phyloP scores from a whole-genome alignment of 805 yeast genomes.

The Candida dendrica region DNA sequence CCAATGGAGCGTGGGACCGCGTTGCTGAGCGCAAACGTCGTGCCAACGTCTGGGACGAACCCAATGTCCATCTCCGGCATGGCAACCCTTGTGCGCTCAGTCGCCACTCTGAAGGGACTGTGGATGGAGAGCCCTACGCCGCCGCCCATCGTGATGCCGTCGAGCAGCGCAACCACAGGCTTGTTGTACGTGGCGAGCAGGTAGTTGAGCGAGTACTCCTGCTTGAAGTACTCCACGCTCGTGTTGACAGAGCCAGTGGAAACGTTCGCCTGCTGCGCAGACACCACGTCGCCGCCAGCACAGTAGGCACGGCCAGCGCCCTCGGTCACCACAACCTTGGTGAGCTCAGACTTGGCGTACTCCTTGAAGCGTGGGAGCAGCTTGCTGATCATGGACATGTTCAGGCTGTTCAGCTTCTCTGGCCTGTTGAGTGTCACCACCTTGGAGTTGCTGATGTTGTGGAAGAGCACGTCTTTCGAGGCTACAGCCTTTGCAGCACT shows the following conservation, averaged over 20 bases:
- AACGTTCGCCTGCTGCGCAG: constrained; percentile 57
- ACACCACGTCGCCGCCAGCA: constrained; percentile 95
- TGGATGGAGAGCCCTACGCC: constrained; percentile 92
- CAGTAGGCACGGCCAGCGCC: constrained; percentile 64
- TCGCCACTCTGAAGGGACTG: constrained; percentile 88
- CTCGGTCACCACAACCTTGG: constrained; percentile 60
- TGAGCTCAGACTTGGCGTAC: constrained; percentile 61
- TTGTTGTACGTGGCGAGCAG: constrained; percentile 74
- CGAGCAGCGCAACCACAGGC: constrained; percentile 79
- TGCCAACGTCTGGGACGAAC: constrained; percentile 93
- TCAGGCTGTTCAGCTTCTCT: constrained; percentile 77
- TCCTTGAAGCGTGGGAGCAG: constrained; percentile 71
- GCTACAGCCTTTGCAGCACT: not conserved
- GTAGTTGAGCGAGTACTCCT: constrained; percentile 78
- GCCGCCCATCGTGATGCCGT: constrained; percentile 97
- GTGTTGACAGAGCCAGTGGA: constrained; percentile 35
- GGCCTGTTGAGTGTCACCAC: constrained; percentile 74
- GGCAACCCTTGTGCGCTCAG: constrained; percentile 84
- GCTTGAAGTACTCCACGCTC: constrained; percentile 61
- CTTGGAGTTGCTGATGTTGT: constrained; percentile 58
- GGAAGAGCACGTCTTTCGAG: constrained; percentile 45
- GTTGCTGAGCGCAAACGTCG: constrained; percentile 81
- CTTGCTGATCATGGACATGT: constrained; percentile 63
- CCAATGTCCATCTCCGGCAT: constrained; percentile 99
- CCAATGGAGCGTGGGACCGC: constrained; percentile 74